Evolutionary conservation across 306 rosid species (phyloP), one percentile per base, ranked within the genome.

Genomic region (Cajanus cajan): DNA sequence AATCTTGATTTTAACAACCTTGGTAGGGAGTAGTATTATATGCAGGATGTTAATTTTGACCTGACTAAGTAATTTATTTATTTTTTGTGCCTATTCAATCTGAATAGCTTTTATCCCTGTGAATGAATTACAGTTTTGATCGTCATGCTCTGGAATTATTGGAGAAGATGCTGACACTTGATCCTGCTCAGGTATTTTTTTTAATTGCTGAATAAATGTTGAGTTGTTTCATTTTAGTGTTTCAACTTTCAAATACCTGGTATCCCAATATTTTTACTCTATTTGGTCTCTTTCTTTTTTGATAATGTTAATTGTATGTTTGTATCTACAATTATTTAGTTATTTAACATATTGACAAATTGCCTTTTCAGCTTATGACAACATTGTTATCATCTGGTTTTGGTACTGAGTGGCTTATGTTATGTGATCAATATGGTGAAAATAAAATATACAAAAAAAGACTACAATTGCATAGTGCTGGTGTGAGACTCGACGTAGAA

Each of bases 81-180:
- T 51, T 7, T 62, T 31, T 45, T 41, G 22, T 31, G 44, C 39
- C 22, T 6, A 52, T 21, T 14, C 5, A n/a, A 70, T 62, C 77
- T 61, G 15, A 68, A 59, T 34, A 34, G 64, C 70, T 73, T 45
- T 18, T 71, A 44, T 69, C 25, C 6, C 12, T 72, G 19, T 18
- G 63, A 48, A 62, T 80, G 77, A 73, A 43, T 70, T 77, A 5
- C 83, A 90, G 96, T 57, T 89, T 86, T 77, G 96, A 89, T 73
- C 78, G 85, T 25, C 89, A 89, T 84, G 96, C 96, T 70, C 34
- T 91, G 57, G 96, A 91, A 54, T 87, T 91, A 76, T 81, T 91
- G 83, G 96, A 91, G 62, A 81, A 77, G 83, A 86, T 91, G 89
- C 82, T 91, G 59, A 68, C 93, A 31, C 93, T 91, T 78, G 91